Evolutionary conservation across 495 filamentous ascomycete genomes (phyloP).

Genomic region (Penicillium maclennaniae): DNA sequence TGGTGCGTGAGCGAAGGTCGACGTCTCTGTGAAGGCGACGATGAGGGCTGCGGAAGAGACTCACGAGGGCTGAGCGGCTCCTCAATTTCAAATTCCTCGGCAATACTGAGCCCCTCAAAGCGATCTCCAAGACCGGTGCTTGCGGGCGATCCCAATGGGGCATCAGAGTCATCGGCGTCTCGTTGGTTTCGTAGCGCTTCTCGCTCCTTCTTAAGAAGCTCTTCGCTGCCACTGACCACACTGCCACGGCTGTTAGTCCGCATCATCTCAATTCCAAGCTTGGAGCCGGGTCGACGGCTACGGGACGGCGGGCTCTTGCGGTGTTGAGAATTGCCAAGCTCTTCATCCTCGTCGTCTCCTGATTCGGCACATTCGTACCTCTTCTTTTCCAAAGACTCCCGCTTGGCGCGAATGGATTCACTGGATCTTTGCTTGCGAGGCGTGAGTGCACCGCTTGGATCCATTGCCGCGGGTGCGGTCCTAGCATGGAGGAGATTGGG

Average conservation of each 20-base stretch:
- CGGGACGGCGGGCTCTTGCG: conserved; percentile 56
- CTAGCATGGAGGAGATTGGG: conserved; percentile 58
- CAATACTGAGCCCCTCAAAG: conserved; percentile 39
- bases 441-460: conserved; percentile 40
- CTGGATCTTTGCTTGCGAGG: conserved; percentile 67
- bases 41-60: conserved; percentile 14
- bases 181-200: conserved; percentile 29
- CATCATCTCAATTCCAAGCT: conserved; percentile 93
- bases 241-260: conserved; percentile 88
- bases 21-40: conserved; percentile 14
- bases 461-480: conserved; percentile 65
- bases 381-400: conserved; percentile 70
- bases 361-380: conserved; percentile 77
- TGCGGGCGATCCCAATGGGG: conserved; percentile 22
- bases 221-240: conserved; percentile 56
- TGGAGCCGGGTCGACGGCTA: conserved; percentile 59
- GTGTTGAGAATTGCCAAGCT: conserved; percentile 61
- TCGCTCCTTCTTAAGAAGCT: conserved; percentile 37
- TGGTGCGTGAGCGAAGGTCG: conserved; percentile 24
- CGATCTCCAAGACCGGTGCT: conserved; percentile 31
- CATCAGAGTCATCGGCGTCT: conserved; percentile 22
- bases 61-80: conserved; percentile 26
- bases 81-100: conserved; percentile 35
- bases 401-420: conserved; percentile 73
- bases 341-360: conserved; percentile 90